Percentiles rank a stretch among this genome's conserved stretches.
Evolutionary conservation across 768 basidiomycete genomes (phyloP).

Genomic region (Trametes sanguinea): DNA sequence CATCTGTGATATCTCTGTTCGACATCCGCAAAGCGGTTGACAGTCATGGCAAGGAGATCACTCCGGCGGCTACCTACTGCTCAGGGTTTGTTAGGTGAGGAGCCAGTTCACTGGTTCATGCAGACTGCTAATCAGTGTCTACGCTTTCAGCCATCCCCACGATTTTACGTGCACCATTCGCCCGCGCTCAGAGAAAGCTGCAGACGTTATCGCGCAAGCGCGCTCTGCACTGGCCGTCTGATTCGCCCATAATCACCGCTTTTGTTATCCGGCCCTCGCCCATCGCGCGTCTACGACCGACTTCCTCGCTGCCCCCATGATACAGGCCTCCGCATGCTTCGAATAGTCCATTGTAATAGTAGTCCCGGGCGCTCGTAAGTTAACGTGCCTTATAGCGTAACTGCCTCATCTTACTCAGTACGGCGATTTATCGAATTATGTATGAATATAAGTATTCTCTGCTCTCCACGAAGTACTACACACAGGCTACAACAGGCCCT

Average conservation of each 20-base stretch:
- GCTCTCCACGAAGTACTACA: too few relatives aligned
- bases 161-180: slow-evolving; percentile 50
- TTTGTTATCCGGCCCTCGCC: neutral
- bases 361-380: too few relatives aligned
- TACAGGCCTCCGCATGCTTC: too few relatives aligned
- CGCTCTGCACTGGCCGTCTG: slow-evolving; percentile 10
- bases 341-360: too few relatives aligned
- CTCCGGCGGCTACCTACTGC: slow-evolving; percentile 40
- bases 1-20: slow-evolving; percentile 47
- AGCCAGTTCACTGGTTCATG: neutral
- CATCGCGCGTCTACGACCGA: too few relatives aligned
- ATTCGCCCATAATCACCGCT: neutral
- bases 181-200: slow-evolving; percentile 37
- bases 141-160: slow-evolving; percentile 48
- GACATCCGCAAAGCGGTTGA: slow-evolving; percentile 45
- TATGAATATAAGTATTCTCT: too few relatives aligned
- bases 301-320: too few relatives aligned
- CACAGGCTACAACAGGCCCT: too few relatives aligned
- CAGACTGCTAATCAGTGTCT: neutral
- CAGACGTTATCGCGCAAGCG: slow-evolving; percentile 24
- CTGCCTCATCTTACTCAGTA: too few relatives aligned
- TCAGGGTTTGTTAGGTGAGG: slow-evolving; percentile 50
- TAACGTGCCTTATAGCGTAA: too few relatives aligned
- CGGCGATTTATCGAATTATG: too few relatives aligned
- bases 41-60: slow-evolving; percentile 43